Conservation (phyloP, 495 filamentous ascomycete genomes). For the Penicillium lividum region DNA sequence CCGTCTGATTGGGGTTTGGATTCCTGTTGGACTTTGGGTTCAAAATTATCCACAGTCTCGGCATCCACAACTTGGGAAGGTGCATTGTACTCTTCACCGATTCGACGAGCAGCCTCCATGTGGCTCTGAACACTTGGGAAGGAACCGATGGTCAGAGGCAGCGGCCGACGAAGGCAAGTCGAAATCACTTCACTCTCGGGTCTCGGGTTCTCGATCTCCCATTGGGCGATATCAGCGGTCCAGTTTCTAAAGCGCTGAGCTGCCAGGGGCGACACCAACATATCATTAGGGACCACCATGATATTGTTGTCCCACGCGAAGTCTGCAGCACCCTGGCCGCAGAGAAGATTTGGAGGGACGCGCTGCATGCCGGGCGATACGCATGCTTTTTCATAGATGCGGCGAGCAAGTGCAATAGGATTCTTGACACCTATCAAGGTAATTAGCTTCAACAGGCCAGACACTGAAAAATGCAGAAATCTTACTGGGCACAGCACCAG, state of each 20-base stretch:
- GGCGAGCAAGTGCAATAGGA: slow-evolving; percentile 82
- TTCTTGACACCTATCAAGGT: slow-evolving; percentile 75
- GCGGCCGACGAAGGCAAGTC: slow-evolving; percentile 11
- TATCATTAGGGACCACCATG: slow-evolving; percentile 65
- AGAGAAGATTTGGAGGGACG: slow-evolving; percentile 89
- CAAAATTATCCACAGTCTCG: neutral
- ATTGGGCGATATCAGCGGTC: slow-evolving; percentile 68
- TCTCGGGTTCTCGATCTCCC: slow-evolving; percentile 16
- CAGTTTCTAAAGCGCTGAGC: slow-evolving; percentile 73
- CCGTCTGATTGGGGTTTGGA: neutral
- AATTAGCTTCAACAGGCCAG: slow-evolving; percentile 10
- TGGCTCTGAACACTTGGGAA: neutral
- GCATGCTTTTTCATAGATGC: slow-evolving; percentile 74
- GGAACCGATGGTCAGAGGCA: neutral
- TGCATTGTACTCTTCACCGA: neutral
- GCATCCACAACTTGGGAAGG: neutral
- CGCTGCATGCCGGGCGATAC: slow-evolving; percentile 74
- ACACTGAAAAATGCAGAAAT: slow-evolving; percentile 7
- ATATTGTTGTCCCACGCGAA: slow-evolving; percentile 82
- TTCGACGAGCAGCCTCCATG: neutral
- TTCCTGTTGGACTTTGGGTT: neutral
- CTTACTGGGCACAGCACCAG: slow-evolving; percentile 86
- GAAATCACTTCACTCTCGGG: slow-evolving; percentile 3
- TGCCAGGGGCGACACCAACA: slow-evolving; percentile 71
- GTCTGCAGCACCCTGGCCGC: slow-evolving; percentile 76